Evolutionary conservation across 2,329 filamentous ascomycete genomes (phyloP).

Genomic region (Clarireedia sp.): DNA sequence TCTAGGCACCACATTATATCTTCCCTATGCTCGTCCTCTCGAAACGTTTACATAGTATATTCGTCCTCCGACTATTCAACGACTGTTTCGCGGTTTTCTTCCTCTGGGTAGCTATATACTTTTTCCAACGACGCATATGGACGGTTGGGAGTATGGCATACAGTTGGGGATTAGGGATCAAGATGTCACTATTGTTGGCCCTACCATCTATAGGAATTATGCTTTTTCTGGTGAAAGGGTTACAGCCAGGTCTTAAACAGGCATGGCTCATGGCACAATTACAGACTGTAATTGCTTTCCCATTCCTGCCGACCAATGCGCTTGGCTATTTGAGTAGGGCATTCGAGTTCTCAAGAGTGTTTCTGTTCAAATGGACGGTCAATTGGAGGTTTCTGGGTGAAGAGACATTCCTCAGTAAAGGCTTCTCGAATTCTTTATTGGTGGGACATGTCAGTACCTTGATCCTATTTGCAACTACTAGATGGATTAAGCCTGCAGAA

Average conservation of each 20-base stretch:
- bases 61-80: constrained; percentile 88
- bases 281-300: constrained; percentile 60
- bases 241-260: constrained; percentile 56
- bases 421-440: constrained; percentile 52
- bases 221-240: constrained; percentile 65
- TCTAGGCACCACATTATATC: constrained; percentile 73
- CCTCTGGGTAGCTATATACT: constrained; percentile 73
- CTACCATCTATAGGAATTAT: constrained; percentile 74
- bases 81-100: constrained; percentile 83
- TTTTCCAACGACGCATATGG: constrained; percentile 70
- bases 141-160: constrained; percentile 64
- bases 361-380: constrained; percentile 97
- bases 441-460: constrained; percentile 48
- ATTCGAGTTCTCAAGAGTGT: constrained; percentile 85
- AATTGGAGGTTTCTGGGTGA: constrained; percentile 97
- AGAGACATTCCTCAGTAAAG: constrained; percentile 63
- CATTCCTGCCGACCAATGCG: constrained; percentile 61
- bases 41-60: constrained; percentile 90
- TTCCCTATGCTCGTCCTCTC: constrained; percentile 80
- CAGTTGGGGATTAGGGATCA: constrained; percentile 76
- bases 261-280: constrained; percentile 66
- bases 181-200: constrained; percentile 84
- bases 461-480: constrained; percentile 44
- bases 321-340: constrained; percentile 70
- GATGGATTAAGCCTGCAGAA: constrained; percentile 53